A percentile compares a stretch with the other conserved stretches of the same genome.
Evolutionary conservation across 1,139 yeast species (phyloP).

Genomic region (Schwanniomyces etchellsii): DNA sequence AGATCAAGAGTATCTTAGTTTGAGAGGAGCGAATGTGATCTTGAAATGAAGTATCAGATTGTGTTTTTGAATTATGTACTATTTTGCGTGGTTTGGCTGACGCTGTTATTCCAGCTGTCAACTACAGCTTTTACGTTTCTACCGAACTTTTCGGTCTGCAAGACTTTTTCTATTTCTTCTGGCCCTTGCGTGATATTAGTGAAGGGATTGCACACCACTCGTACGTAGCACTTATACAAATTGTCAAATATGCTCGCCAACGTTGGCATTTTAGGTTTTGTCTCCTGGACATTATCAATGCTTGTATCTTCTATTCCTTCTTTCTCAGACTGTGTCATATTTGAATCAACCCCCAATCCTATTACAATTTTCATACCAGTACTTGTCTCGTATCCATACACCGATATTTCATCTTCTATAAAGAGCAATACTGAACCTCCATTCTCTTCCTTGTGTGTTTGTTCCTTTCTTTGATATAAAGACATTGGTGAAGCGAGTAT

Average conservation of each 20-base stretch:
- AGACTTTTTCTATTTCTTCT: conserved; percentile 20
- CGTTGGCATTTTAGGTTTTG: conserved; percentile 6
- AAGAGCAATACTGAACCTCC: conserved; percentile 40
- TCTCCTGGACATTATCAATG: not conserved
- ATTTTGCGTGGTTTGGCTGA: not conserved
- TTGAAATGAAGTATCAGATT: conserved; percentile 36
- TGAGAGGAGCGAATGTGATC: conserved; percentile 85
- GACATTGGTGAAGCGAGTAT: conserved; percentile 52
- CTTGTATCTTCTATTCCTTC: conserved; percentile 3
- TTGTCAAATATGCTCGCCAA: conserved; percentile 30
- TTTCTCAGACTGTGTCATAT: not conserved
- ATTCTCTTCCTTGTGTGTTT: conserved; percentile 22
- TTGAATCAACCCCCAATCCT: conserved; percentile 26
- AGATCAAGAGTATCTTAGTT: conserved; percentile 85
- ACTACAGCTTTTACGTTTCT: conserved; percentile 29
- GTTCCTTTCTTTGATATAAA: conserved; percentile 33
- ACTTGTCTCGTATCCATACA: conserved; percentile 57
- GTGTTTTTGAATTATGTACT: conserved; percentile 1
- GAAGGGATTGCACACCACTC: conserved; percentile 55
- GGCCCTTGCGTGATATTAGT: conserved; percentile 20
- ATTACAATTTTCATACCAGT: conserved; percentile 57
- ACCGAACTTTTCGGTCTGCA: conserved; percentile 36
- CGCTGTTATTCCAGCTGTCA: conserved; percentile 21
- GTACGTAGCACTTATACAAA: conserved; percentile 45
- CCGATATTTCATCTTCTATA: conserved; percentile 55